Conservation (phyloP, 73 alveolate species). For the Tetrahymena malaccensis region DNA sequence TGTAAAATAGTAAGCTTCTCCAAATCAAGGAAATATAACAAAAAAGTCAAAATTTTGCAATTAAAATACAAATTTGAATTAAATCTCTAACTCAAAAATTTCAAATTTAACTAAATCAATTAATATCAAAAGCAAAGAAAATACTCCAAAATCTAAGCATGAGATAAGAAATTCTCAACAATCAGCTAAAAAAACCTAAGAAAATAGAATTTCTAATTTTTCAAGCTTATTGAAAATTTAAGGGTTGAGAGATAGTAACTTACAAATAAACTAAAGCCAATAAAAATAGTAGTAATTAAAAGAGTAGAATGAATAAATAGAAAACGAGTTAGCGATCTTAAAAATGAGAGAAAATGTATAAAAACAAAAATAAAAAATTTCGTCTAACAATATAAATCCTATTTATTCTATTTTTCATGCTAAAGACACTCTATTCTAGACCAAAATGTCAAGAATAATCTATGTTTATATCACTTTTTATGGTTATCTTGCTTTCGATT, state of each 20-base stretch:
- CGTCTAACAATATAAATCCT: not conserved
- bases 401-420: not conserved
- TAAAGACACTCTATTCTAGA: not conserved
- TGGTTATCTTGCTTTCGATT: not conserved
- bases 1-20: not conserved
- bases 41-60: not conserved
- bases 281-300: not conserved
- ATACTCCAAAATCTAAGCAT: not conserved
- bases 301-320: not conserved
- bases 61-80: too few species aligned
- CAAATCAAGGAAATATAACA: not conserved
- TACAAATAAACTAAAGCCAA: not conserved
- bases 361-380: not conserved
- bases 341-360: not conserved
- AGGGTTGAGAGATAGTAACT: not conserved
- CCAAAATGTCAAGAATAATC: not conserved
- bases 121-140: not conserved
- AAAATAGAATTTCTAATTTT: not conserved
- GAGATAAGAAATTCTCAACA: not conserved
- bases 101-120: not conserved
- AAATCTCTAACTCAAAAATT: too few species aligned
- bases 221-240: not conserved
- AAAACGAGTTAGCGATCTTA: not conserved
- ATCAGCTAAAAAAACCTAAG: not conserved
- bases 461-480: not conserved